Evolutionary conservation across 2,329 filamentous ascomycete genomes (phyloP), one percentile per base, ranked within the genome.

Genomic region (Neofusicoccum cordaticola): DNA sequence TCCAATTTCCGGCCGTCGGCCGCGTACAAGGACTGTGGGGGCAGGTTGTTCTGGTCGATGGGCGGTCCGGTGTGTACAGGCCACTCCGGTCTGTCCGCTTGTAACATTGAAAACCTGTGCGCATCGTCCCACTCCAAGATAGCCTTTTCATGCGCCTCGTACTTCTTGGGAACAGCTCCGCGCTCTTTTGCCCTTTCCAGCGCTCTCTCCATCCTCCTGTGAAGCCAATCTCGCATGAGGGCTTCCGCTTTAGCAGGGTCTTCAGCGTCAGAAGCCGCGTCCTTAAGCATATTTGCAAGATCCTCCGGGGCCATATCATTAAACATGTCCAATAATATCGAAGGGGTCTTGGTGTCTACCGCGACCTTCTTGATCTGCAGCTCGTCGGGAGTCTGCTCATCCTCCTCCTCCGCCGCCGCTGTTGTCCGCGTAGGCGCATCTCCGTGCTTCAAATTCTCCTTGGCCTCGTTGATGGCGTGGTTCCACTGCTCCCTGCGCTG

Each of bases 401-500:
- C 37, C 37, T 39, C 37, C 37, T 11, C 37, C 37, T 39, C 37
- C 37, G 37, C 37, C 13, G 6, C 37, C 37, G 37, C 37, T 15
- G 37, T 4, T 15, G 37, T 51, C 22, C 35, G 35, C 48, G n/a
- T 9, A 47, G 65, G 31, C 22, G 31, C 34, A 19, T 19, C 58
- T 11, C 61, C 42, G 41, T 41, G 56, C 3, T 74, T 76, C 66
- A 87, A 69, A 62, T 82, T 82, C 64, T 80, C 76, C 65, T 80
- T 83, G 6, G 84, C 83, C 62, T 85, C 80, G 34, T 84, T 82
- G 68, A 91, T 84, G 65, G 85, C 84, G 19, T 77, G 73, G 63
- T 92, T 88, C 79, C 90, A 85, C 68, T 88, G 83, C 67, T 80
- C 81, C 52, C 84, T 82, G 67, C 86, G 81, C 45, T 80, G 79